Percentiles rank a stretch among this genome's conserved stretches.
Conservation (phyloP, 805 yeast species). For the Wickerhamomyces kurtzmanii region DNA sequence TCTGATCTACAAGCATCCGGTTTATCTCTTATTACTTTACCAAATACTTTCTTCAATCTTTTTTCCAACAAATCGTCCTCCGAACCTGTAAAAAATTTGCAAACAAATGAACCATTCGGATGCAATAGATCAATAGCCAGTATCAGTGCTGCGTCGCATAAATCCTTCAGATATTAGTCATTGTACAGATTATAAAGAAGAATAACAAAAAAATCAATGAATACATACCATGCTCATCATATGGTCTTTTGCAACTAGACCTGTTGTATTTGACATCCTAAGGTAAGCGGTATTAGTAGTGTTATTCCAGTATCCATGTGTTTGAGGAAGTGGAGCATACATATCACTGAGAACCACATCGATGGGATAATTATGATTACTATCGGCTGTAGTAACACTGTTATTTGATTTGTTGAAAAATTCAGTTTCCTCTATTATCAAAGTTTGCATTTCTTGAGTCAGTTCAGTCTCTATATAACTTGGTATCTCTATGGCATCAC, state of each 20-base stretch:
- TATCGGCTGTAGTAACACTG: too few relatives aligned
- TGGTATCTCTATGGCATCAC: conserved; percentile 11
- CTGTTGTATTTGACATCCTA: conserved; percentile 93
- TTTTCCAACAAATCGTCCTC: conserved; percentile 62
- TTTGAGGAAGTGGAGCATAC: conserved; percentile 60
- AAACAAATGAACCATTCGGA: conserved; percentile 64
- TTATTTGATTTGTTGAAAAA: conserved; percentile 4
- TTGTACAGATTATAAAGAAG: neutral
- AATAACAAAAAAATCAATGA: neutral
- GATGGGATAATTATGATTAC: too few relatives aligned
- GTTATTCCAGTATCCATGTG: conserved; percentile 40
- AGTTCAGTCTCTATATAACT: conserved; percentile 21
- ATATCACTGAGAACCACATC: conserved; percentile 73
- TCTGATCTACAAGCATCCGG: conserved; percentile 76
- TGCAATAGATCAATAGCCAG: conserved; percentile 63
- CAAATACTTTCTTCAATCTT: conserved; percentile 49
- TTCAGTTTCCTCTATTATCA: conserved; percentile 4
- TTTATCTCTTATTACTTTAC: conserved; percentile 56
- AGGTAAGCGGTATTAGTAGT: conserved; percentile 70
- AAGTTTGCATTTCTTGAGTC: conserved; percentile 3
- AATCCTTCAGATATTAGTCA: conserved; percentile 32
- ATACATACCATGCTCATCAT: conserved; percentile 57
- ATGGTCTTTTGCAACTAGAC: conserved; percentile 76
- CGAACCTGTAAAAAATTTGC: conserved; percentile 79
- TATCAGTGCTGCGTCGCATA: conserved; percentile 85